Conservation (phyloP, 306 rosid species). For the Acacia acuminata region DNA sequence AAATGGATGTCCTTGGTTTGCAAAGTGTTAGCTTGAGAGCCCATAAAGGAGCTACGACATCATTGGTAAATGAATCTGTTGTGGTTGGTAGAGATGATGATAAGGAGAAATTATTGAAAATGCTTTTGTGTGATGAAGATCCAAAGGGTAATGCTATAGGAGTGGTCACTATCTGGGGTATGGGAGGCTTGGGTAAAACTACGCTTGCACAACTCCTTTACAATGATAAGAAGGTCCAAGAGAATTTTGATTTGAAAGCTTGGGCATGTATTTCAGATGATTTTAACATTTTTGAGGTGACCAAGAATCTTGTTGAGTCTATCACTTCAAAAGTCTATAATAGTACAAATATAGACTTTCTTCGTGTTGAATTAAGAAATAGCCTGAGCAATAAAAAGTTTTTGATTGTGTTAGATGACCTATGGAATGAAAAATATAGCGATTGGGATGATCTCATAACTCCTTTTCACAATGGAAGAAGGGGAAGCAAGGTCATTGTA, state of each 20-base stretch:
- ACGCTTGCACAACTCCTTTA: slow-evolving; percentile 40
- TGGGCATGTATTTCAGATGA: slow-evolving; percentile 43
- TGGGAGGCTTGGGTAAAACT: slow-evolving; percentile 47
- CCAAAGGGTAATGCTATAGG: not conserved
- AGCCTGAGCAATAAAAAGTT: slow-evolving; percentile 35
- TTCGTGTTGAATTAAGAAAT: slow-evolving; percentile 41
- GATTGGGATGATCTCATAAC: slow-evolving; percentile 42
- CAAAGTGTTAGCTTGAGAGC: slow-evolving; percentile 20
- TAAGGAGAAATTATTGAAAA: slow-evolving; percentile 26
- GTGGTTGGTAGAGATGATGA: slow-evolving; percentile 42
- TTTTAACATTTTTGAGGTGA: slow-evolving; percentile 37
- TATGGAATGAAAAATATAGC: slow-evolving; percentile 34
- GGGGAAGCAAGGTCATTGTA: slow-evolving; percentile 47
- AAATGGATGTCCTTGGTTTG: slow-evolving; percentile 48
- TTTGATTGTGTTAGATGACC: slow-evolving; percentile 51
- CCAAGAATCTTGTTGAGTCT: slow-evolving; percentile 40
- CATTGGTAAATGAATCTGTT: slow-evolving; percentile 42
- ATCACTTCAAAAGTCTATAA: slow-evolving; percentile 9
- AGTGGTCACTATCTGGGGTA: slow-evolving; percentile 29
- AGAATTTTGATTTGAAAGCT: slow-evolving; percentile 26
- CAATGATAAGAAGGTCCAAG: slow-evolving; percentile 3
- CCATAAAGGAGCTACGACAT: slow-evolving; percentile 33
- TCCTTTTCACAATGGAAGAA: slow-evolving; percentile 31
- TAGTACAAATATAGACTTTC: slow-evolving; percentile 40
- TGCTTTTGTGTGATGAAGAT: slow-evolving; percentile 29